Evolutionary conservation across 1,284 basidiomycete genomes (phyloP), one percentile per base, ranked within the genome.

Genomic region (Papiliotrema terrestris): DNA sequence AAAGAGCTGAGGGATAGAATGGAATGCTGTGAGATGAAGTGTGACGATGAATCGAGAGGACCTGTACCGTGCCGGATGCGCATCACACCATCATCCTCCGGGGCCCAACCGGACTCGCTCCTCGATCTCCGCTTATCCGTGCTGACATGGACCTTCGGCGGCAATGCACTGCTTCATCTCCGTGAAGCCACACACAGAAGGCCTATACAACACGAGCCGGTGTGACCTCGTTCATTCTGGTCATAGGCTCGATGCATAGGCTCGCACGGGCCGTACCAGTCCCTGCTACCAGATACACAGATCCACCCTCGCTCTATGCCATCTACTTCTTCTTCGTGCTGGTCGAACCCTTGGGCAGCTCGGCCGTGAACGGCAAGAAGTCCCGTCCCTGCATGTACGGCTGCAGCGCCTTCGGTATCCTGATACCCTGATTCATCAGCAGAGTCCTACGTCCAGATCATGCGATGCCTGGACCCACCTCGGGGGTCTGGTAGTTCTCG

Each of bases 401-500:
- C 62, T 86, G 84, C 36, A 98, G 82, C 0, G 85, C 86, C 71
- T 93, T 87, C 8, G 95, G 95, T 71, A 98, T 87, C 57, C 84
- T 81, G 58, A 98, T 80, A 46, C 95, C 95, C 86, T 94, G 67
- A 19, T 3, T 42, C 36, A 23, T 37, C 29, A 32, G 29, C 29
- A 6, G 29, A 37, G 35, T 29, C 20, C 15, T 49, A n/a, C n/a
- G n/a, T n/a, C n/a, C n/a, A n/a, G n/a, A n/a, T n/a, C n/a, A n/a
- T n/a, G n/a, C n/a, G n/a, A n/a, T n/a, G n/a, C n/a, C n/a, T n/a
- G n/a, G n/a, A n/a, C 84, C 62, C 69, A 93, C 91, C 55, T 97
- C 92, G 0, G 87, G 82, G 1, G 93, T 98, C 79, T 98, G 96
- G 75, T 94, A 94, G 78, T 98, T 98, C 79, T 99, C 95, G n/a